Evolutionary conservation across 1,139 yeast species (phyloP).

Genomic region (Kurtzmaniella quercitrusa): DNA sequence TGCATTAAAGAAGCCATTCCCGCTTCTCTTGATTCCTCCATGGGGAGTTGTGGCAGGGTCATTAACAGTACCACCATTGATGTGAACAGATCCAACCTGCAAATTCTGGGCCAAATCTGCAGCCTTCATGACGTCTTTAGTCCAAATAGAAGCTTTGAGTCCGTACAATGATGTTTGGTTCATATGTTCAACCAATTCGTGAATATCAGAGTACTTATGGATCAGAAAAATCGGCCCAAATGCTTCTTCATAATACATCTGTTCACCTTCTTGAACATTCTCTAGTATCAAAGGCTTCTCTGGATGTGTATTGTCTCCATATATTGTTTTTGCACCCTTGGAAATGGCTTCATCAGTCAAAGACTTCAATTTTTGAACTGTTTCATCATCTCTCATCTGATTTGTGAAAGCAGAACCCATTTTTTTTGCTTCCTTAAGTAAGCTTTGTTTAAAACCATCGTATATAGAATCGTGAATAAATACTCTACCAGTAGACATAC

Average conservation of each 20-base stretch:
- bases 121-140: slow-evolving; percentile 37
- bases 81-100: slow-evolving; percentile 49
- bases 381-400: slow-evolving; percentile 25
- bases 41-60: slow-evolving; percentile 53
- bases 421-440: slow-evolving; percentile 18
- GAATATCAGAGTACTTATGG: slow-evolving; percentile 26
- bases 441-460: slow-evolving; percentile 18
- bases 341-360: slow-evolving; percentile 38
- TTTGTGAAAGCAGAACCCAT: slow-evolving; percentile 17
- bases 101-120: slow-evolving; percentile 30
- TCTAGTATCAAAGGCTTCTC: slow-evolving; percentile 23
- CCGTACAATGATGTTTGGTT: slow-evolving; percentile 36
- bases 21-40: slow-evolving; percentile 52
- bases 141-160: slow-evolving; percentile 55
- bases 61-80: slow-evolving; percentile 43
- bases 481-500: slow-evolving; percentile 41
- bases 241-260: slow-evolving; percentile 30
- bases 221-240: slow-evolving; percentile 49
- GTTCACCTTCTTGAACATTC: slow-evolving; percentile 30
- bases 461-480: slow-evolving; percentile 30
- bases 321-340: slow-evolving; percentile 36
- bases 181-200: slow-evolving; percentile 22
- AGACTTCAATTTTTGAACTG: slow-evolving; percentile 18
- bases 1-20: slow-evolving; percentile 49
- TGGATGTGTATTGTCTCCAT: slow-evolving; percentile 15